Conservation (phyloP, 768 basidiomycete genomes). For the Tephrocybe sp. region DNA sequence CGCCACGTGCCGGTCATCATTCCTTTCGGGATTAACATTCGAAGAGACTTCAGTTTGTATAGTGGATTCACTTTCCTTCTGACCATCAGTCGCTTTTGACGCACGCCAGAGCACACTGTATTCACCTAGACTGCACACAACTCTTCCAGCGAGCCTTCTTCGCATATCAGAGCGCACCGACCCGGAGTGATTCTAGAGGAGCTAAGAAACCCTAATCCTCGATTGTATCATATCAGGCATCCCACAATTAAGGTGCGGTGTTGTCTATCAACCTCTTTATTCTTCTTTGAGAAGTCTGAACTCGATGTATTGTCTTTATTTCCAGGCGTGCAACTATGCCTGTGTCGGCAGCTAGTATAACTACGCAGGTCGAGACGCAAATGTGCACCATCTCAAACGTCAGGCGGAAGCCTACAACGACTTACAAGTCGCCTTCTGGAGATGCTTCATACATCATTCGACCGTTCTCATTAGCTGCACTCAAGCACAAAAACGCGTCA, state of each 20-base stretch:
- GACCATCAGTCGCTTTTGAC: constrained; percentile 9
- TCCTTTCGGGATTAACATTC: constrained; percentile 15
- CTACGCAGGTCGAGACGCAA: constrained; percentile 8
- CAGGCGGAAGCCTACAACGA: constrained; percentile 56
- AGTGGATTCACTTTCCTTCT: constrained; percentile 4
- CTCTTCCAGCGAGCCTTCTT: no score
- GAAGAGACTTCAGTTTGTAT: constrained; percentile 5
- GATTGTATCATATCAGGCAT: not conserved
- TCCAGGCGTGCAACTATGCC: not conserved
- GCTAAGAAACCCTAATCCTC: not conserved
- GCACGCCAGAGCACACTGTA: not conserved
- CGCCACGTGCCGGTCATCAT: constrained; percentile 14
- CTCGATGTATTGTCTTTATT: not conserved
- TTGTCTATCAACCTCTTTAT: not conserved
- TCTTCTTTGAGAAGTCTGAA: not conserved
- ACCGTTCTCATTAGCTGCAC: constrained; percentile 9
- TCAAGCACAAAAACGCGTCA: constrained; percentile 10
- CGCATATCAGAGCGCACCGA: not conserved
- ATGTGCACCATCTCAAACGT: constrained; percentile 23
- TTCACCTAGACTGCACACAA: not conserved
- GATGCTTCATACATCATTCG: constrained; percentile 22
- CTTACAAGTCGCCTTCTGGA: constrained; percentile 57
- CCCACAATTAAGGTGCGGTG: not conserved
- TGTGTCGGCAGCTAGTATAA: not conserved
- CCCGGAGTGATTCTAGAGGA: not conserved